Evolutionary conservation across 148 eudicot species (phyloP).

Genomic region (Rhododendron molle): DNA sequence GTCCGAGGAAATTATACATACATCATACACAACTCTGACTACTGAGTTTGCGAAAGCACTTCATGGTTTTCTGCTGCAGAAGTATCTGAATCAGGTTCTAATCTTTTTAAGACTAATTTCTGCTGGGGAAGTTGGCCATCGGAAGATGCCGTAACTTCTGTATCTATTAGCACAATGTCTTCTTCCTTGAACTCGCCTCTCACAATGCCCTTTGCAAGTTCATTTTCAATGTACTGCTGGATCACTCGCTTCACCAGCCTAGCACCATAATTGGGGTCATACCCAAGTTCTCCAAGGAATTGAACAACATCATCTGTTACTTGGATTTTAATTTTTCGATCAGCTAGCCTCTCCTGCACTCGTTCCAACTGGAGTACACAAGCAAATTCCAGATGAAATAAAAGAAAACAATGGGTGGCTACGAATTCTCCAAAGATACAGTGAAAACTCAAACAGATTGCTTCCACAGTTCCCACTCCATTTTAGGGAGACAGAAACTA

Average conservation of each 20-base stretch:
- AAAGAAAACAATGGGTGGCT: background rate
- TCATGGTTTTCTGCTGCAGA: slow-evolving; percentile 36
- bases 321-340: slow-evolving; percentile 64
- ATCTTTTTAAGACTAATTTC: slow-evolving; percentile 54
- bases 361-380: slow-evolving; percentile 53
- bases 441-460: background rate
- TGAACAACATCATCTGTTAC: slow-evolving; percentile 72
- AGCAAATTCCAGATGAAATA: slow-evolving; percentile 3
- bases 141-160: slow-evolving; percentile 66
- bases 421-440: background rate
- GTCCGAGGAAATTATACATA: background rate
- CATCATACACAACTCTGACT: background rate
- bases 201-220: slow-evolving; percentile 85
- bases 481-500: background rate
- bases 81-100: slow-evolving; percentile 34
- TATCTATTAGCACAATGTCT: slow-evolving; percentile 60
- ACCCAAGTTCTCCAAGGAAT: slow-evolving; percentile 84
- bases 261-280: slow-evolving; percentile 96
- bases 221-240: slow-evolving; percentile 85
- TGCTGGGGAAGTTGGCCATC: slow-evolving; percentile 88
- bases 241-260: slow-evolving; percentile 86
- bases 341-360: slow-evolving; percentile 79
- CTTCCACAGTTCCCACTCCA: background rate
- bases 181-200: slow-evolving; percentile 94
- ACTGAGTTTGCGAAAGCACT: slow-evolving; percentile 36